A percentile compares a stretch with the other conserved stretches of the same genome.
Conservation (phyloP, 139 green algal genomes). For the Chlorella sorokiniana region DNA sequence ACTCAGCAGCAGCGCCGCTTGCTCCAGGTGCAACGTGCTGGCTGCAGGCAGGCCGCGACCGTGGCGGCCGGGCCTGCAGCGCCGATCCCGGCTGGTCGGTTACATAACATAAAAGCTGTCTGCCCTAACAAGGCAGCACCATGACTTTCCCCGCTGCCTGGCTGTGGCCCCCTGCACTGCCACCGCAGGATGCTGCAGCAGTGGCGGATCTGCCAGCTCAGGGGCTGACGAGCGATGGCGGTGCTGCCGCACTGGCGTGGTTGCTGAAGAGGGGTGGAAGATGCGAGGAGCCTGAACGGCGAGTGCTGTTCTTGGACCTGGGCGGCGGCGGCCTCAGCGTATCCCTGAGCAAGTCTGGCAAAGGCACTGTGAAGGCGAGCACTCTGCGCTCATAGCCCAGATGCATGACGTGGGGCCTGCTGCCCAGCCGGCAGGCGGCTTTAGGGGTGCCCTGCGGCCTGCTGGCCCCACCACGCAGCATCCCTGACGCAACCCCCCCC, state of each 20-base stretch:
- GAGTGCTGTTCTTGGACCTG: neutral
- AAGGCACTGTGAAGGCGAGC: neutral
- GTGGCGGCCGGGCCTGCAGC: no score
- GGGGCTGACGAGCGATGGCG: neutral
- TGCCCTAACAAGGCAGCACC: no score
- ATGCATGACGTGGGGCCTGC: neutral
- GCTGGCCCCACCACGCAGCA: neutral
- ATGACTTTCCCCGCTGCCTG: neutral
- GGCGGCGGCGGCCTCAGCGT: neutral
- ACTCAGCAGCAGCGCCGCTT: no score
- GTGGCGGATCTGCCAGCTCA: neutral
- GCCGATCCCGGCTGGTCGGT: no score
- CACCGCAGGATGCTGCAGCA: neutral
- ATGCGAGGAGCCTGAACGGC: neutral
- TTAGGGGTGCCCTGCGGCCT: no score
- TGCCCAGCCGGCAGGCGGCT: neutral
- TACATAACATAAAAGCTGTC: no score
- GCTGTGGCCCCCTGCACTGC: neutral
- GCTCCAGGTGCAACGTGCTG: no score
- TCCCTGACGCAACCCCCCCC: neutral
- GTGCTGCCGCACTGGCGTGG: neutral
- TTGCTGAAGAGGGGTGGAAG: neutral
- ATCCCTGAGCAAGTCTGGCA: neutral
- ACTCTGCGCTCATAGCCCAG: no score
- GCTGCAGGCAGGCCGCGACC: no score